Evolutionary conservation across 2,329 filamentous ascomycete genomes (phyloP), one percentile per base, ranked within the genome.

Genomic region (Fusarium sp.): DNA sequence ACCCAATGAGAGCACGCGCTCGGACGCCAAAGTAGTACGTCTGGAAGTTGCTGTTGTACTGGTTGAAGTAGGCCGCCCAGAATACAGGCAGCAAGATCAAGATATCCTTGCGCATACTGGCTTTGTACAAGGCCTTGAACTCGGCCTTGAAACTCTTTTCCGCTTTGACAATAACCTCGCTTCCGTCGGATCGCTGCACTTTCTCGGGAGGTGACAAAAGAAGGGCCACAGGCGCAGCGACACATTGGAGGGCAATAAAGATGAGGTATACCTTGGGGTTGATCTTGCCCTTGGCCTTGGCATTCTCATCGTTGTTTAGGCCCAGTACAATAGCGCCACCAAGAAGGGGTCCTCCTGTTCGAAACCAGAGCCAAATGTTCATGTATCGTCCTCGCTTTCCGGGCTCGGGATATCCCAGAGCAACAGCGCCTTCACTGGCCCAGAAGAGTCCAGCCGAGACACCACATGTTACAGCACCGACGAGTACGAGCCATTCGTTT

Each of bases 401-500:
- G 1, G 45, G 26, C 28, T 65, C 62, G 0, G 83, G 81, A 49
- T 85, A 85, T 0, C 82, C 82, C 11, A 85, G 73, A 1, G 83
- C 82, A 10, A 85, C 78, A 1, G 84, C 82, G 15, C 83, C 84
- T 70, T 86, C 84, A 14, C 79, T 79, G 0, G 82, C 82, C 84
- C 84, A 86, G 74, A 85, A 85, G 5, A 85, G 75, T 2, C 82
- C 83, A 1, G 84, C 84, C 1, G 79, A 81, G 24, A 85, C 69
- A 38, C 84, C 84, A 68, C 83, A 86, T 4, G 80, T 76, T 3
- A 81, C 83, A 6, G 83, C 80, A 22, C 84, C 84, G 7, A 86
- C 74, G 0, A 84, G 76, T 2, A 86, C 82, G 34, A 86, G 81
- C 84, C 84, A 86, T 17, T 79, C 81, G 48, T 83, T 85, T 5